A percentile compares a stretch with the other conserved stretches of the same genome.
phyloP scores from a whole-genome alignment of 2,329 filamentous ascomycete species.

The Apiospora saccharicola region DNA sequence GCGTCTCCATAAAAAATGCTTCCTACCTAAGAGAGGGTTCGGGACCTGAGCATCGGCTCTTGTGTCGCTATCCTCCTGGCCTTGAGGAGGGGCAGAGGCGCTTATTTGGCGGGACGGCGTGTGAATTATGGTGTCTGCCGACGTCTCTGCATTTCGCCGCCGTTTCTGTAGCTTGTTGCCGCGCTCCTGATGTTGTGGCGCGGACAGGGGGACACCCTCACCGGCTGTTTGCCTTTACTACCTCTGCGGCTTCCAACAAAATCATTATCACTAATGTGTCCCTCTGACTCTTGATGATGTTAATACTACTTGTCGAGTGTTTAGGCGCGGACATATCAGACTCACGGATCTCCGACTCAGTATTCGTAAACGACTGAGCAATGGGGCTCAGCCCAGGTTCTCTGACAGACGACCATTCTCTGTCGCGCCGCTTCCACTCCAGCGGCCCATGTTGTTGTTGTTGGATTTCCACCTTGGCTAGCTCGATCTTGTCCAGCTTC shows the following conservation, averaged over 20 bases:
- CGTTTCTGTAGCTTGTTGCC: slow-evolving; percentile 8
- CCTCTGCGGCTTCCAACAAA: no score
- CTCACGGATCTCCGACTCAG: slow-evolving; percentile 25
- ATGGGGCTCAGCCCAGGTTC: slow-evolving; percentile 60
- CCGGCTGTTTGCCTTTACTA: slow-evolving; percentile 28
- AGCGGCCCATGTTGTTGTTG: slow-evolving; percentile 44
- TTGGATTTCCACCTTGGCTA: slow-evolving; percentile 48
- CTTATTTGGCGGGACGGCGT: slow-evolving; percentile 27
- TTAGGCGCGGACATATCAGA: neutral
- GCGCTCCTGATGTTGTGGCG: neutral
- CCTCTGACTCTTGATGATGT: neutral
- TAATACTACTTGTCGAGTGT: neutral
- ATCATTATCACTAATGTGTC: neutral
- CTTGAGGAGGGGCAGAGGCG: neutral
- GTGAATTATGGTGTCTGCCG: slow-evolving; percentile 41
- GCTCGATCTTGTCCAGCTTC: slow-evolving; percentile 53
- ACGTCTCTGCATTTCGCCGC: slow-evolving; percentile 25
- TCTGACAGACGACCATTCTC: slow-evolving; percentile 60
- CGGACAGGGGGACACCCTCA: slow-evolving; percentile 32
- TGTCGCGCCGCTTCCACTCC: slow-evolving; percentile 53
- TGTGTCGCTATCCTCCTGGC: neutral
- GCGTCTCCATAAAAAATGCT: slow-evolving; percentile 44
- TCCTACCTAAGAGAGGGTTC: neutral
- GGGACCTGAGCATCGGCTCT: neutral
- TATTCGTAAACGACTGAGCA: slow-evolving; percentile 48